Evolutionary conservation across 768 basidiomycete species (phyloP), one percentile per base, ranked within the genome.

Genomic region (Termitomyces heimii): DNA sequence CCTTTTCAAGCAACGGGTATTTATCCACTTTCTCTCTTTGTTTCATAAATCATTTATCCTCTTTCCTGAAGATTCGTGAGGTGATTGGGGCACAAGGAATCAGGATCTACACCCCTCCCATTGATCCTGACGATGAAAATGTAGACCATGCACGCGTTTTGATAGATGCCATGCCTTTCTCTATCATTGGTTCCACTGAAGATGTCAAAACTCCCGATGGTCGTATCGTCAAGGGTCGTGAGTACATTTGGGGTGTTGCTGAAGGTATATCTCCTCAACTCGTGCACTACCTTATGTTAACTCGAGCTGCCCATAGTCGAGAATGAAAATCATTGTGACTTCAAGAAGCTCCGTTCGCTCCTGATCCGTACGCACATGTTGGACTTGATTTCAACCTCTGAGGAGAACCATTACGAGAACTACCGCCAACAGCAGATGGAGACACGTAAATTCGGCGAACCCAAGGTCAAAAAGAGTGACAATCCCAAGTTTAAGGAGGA

Each of bases 401-500:
- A 98, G 73, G 97, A 99, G 63, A 76, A 80, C 24, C 96, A 98
- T 73, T 99, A 98, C 71, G 97, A 99, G 79, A 90, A 92, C 71
- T 99, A 99, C 81, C 83, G 97, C 59, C 92, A 96, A 66, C 84
- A 92, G 63, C 97, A 98, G 77, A 98, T 99, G 97, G 97, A 99
- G 81, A 98, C 97, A 8, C 89, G 97, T 74, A 98, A 98, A 75
- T 96, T 94, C 63, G 97, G 95, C 63, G 97, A 98, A 72, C 87
- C 94, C 64, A 98, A 98, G 77, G 92, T 95, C 67, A 95, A 93
- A 84, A 98, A 98, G 78, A 81, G 92, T 63, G 95, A 99, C 76
- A 99, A 98, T 74, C 96, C 97, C 65, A 98, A 98, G 75, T 99
- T 96, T 86, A 95, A 95, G 79, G 97, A 98, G 72, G 97, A 99